Conservation (phyloP, 225 moss, liverwort and hornwort genomes). For the Climacium dendroides region DNA sequence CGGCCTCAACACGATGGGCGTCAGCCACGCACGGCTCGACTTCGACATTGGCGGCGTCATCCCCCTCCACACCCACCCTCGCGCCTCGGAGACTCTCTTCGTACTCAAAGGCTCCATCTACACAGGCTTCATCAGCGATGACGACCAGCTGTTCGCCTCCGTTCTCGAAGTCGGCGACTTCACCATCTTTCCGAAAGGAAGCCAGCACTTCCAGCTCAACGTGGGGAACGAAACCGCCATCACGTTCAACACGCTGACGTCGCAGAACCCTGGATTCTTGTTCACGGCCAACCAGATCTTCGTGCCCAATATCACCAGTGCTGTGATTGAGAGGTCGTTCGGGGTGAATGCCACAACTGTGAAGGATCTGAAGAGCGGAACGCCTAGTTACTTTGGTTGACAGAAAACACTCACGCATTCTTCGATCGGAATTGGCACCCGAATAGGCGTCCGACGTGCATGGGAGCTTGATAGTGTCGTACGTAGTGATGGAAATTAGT, state of each 20-base stretch:
- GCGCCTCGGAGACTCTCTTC: neutral
- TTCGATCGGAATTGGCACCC: neutral
- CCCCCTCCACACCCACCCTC: neutral
- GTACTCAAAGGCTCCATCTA: neutral
- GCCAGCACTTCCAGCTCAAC: neutral
- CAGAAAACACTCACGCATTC: neutral
- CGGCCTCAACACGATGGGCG: neutral
- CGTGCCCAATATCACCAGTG: neutral
- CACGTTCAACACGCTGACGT: neutral
- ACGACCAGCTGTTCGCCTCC: neutral
- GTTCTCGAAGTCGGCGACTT: neutral
- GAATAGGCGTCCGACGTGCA: too few relatives aligned
- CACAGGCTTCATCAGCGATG: neutral
- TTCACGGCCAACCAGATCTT: neutral
- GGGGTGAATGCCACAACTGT: neutral
- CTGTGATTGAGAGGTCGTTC: neutral
- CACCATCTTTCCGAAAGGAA: neutral
- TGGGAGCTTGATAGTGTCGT: too few relatives aligned
- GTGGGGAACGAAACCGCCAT: neutral
- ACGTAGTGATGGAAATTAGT: too few relatives aligned
- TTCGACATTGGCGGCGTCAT: neutral
- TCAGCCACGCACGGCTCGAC: neutral
- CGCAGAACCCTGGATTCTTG: neutral
- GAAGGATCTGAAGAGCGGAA: neutral
- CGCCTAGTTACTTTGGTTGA: neutral